These are phyloP conservation scores for Diplogelasinospora grovesii DNA, from an alignment of 495 filamentous ascomycete species.

Conservation along the genomic window DNA sequence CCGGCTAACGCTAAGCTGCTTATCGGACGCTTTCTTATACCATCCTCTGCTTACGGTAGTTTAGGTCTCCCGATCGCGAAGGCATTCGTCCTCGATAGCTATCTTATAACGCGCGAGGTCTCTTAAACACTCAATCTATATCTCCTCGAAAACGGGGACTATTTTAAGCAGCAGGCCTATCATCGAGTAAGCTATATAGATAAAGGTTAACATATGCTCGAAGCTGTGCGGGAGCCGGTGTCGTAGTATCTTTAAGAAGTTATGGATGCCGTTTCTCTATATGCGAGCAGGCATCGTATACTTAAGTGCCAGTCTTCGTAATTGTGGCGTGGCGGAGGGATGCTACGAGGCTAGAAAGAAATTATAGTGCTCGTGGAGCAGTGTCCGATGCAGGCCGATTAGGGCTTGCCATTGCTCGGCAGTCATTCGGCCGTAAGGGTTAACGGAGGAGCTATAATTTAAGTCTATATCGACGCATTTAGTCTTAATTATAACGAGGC, in stretches of 20 bases:
- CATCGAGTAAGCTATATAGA: constrained; percentile 73
- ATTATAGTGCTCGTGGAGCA: constrained; percentile 71
- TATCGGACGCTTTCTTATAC: constrained; percentile 73
- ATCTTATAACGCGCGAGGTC: constrained; percentile 62
- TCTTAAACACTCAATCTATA: constrained; percentile 84
- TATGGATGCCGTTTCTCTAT: constrained; percentile 61
- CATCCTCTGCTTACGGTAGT: constrained; percentile 68
- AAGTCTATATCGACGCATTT: constrained; percentile 71
- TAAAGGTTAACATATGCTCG: constrained; percentile 74
- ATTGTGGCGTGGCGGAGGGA: constrained; percentile 53
- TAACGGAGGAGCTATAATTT: constrained; percentile 43
- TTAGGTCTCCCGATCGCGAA: constrained; percentile 71
- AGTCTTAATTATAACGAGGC: constrained; percentile 70
- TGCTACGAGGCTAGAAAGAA: constrained; percentile 75
- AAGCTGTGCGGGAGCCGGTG: constrained; percentile 59
- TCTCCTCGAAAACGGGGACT: constrained; percentile 65
- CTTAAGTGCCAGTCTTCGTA: constrained; percentile 55
- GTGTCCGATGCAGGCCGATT: constrained; percentile 62
- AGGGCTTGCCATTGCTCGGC: constrained; percentile 66
- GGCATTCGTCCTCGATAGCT: constrained; percentile 72
- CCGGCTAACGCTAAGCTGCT: no score
- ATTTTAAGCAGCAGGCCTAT: constrained; percentile 70
- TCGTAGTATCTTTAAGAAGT: constrained; percentile 66
- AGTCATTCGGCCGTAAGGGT: constrained; percentile 29
- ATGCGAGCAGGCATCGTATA: constrained; percentile 78